A percentile compares a stretch with the other conserved stretches of the same genome.
These are phyloP conservation scores for Helianthus annuus DNA, from an alignment of 129 eudicot species.

Conservation along the genomic window HanXRQr2.0-SUNRISE NC_035444.2:3193013-3193512, in stretches of 20 bases:
- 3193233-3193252: conserved; percentile 30
- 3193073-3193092: background rate
- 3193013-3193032: too few species aligned
- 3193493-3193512: background rate
- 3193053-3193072: too few species aligned
- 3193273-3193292: conserved; percentile 19
- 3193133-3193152: background rate
- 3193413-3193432: too few species aligned
- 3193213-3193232: conserved; percentile 19
- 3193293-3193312: conserved; percentile 30
- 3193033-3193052: too few species aligned
- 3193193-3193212: background rate
- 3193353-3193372: background rate
- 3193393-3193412: too few species aligned
- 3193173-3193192: background rate
- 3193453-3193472: background rate
- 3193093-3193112: background rate
- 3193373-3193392: background rate
- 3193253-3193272: conserved; percentile 24
- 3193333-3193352: background rate
- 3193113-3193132: background rate
- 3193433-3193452: too few species aligned
- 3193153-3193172: conserved; percentile 17
- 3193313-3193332: conserved; percentile 21
- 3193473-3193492: background rate